Conservation (phyloP, 768 basidiomycete species). For the Termitomyces sp. region DNA sequence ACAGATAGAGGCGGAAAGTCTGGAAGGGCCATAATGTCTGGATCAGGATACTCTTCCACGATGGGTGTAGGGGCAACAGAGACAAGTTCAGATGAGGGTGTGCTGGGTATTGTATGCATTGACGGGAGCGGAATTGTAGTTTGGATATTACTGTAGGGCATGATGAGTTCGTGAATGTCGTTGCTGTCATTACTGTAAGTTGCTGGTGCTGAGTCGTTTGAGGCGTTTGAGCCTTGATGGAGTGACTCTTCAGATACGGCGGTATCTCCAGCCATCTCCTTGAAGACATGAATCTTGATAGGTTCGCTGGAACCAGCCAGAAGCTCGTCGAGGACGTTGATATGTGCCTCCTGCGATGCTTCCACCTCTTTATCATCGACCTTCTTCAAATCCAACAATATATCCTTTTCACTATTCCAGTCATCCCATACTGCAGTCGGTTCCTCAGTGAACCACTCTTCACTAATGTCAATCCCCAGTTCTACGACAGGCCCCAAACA, state of each 20-base stretch:
- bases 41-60: conserved; percentile 28
- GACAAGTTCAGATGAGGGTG: conserved; percentile 2
- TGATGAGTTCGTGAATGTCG: conserved; percentile 1
- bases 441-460: conserved; percentile 14
- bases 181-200: conserved; percentile 8
- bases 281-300: conserved; percentile 4
- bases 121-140: conserved; percentile 5
- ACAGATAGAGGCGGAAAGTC: conserved; percentile 7
- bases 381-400: background rate
- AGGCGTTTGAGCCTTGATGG: background rate
- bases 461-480: background rate
- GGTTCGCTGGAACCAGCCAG: conserved; percentile 3
- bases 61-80: background rate
- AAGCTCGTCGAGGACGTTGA: conserved; percentile 5
- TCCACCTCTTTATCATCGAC: background rate
- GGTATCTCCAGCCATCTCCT: background rate
- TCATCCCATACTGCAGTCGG: conserved; percentile 11
- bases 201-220: background rate
- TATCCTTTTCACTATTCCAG: conserved; percentile 3
- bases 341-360: background rate
- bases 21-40: conserved; percentile 37
- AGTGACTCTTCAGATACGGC: background rate
- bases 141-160: background rate
- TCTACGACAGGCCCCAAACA: background rate
- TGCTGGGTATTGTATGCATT: conserved; percentile 6